Percentiles rank a stretch among this genome's conserved stretches.
Evolutionary conservation across 2,329 filamentous ascomycete species (phyloP).

Genomic region (Apiospora koreana): DNA sequence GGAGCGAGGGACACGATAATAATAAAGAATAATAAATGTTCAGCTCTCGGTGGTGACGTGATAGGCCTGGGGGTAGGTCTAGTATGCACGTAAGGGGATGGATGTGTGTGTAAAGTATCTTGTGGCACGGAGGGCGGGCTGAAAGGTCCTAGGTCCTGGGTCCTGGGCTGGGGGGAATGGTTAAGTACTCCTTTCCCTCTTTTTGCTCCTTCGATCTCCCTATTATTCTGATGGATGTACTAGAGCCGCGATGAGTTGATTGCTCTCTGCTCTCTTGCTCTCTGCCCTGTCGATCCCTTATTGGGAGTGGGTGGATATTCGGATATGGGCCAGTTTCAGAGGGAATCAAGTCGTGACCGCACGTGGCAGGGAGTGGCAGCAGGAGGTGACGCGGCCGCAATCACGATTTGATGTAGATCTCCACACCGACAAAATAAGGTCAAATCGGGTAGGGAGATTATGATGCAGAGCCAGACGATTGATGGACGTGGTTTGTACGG

Average conservation of each 20-base stretch:
- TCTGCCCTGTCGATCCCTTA: conserved; percentile 2
- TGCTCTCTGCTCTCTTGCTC: not conserved
- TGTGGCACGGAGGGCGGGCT: conserved; percentile 1
- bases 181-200: not conserved
- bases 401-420: conserved; percentile 9
- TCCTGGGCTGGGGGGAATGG: not conserved
- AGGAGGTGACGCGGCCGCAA: conserved; percentile 7
- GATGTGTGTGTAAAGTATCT: not conserved
- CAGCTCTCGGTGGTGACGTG: conserved; percentile 4
- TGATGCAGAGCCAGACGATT: not conserved
- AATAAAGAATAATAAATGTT: not conserved
- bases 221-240: not conserved
- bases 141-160: conserved; percentile 9
- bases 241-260: not conserved
- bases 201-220: not conserved
- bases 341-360: not conserved
- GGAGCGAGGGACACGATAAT: not conserved
- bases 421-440: conserved; percentile 7
- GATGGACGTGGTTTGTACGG: not conserved
- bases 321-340: conserved; percentile 9
- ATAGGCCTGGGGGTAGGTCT: conserved; percentile 6
- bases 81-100: not conserved
- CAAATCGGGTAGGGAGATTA: not conserved
- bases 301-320: not conserved
- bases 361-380: conserved; percentile 4